A percentile compares a stretch with the other conserved stretches of the same genome.
phyloP scores from a whole-genome alignment of 805 yeast genomes.

The Candida ponderosae region DNA sequence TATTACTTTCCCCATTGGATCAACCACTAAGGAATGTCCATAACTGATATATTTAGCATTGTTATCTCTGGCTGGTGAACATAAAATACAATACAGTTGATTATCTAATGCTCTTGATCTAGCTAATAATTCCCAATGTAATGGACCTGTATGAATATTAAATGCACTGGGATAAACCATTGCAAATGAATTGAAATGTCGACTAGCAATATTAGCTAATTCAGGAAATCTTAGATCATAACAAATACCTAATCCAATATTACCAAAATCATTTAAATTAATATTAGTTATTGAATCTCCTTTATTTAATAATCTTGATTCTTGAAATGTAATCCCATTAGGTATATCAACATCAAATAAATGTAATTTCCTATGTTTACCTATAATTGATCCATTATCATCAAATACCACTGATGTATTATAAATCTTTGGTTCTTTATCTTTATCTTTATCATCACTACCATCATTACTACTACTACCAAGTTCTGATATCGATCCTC shows the following conservation, averaged over 20 bases:
- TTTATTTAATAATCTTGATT: constrained; percentile 67
- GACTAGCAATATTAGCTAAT: constrained; percentile 62
- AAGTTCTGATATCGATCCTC: constrained; percentile 91
- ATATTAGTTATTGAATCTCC: constrained; percentile 76
- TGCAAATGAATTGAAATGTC: constrained; percentile 58
- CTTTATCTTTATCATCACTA: too few relatives aligned
- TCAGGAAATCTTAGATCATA: constrained; percentile 83
- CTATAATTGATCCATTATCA: constrained; percentile 73
- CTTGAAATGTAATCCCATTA: constrained; percentile 85
- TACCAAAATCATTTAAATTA: constrained; percentile 28
- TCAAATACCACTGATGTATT: constrained; percentile 73
- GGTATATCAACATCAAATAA: constrained; percentile 92
- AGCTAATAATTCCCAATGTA: constrained; percentile 77
- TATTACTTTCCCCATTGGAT: constrained; percentile 54
- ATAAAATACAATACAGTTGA: constrained; percentile 63
- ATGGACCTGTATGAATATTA: constrained; percentile 81
- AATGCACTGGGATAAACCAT: constrained; percentile 85
- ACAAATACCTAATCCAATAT: constrained; percentile 80
- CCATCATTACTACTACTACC: neutral
- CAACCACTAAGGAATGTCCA: constrained; percentile 62
- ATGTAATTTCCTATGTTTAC: constrained; percentile 86
- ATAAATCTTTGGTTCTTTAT: constrained; percentile 47
- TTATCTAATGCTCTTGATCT: constrained; percentile 72
- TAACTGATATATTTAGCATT: constrained; percentile 51
- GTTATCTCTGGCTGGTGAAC: constrained; percentile 85